Percentiles rank a stretch among this genome's conserved stretches.
phyloP scores from a whole-genome alignment of 805 yeast genomes.

The Candida tammaniensis region DNA sequence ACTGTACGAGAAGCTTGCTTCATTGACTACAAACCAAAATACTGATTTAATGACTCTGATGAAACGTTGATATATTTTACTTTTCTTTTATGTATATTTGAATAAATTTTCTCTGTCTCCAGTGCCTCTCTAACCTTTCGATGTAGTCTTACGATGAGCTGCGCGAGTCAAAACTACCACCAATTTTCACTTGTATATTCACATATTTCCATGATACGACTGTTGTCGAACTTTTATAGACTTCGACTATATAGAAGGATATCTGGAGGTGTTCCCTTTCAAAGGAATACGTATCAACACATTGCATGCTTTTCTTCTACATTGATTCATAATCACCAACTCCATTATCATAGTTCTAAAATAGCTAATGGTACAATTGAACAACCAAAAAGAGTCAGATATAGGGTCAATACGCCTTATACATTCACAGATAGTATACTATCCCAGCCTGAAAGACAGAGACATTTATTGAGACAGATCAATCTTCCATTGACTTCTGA shows the following conservation, averaged over 20 bases:
- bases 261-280: too few species aligned
- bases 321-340: too few species aligned
- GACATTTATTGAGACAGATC: neutral
- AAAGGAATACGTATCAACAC: too few species aligned
- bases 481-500: neutral
- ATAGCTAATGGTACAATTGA: too few species aligned
- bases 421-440: slow-evolving; percentile 1
- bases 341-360: too few species aligned
- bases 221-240: too few species aligned
- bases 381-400: neutral
- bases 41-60: slow-evolving; percentile 51
- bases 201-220: too few species aligned
- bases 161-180: too few species aligned
- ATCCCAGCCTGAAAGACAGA: neutral
- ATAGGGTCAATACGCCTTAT: neutral
- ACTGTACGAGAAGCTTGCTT: slow-evolving; percentile 43
- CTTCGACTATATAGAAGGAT: too few species aligned
- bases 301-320: too few species aligned
- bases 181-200: too few species aligned
- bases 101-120: slow-evolving; percentile 1
- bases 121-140: neutral
- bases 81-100: slow-evolving; percentile 4
- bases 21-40: slow-evolving; percentile 35
- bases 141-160: too few species aligned
- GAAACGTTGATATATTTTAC: slow-evolving; percentile 6